Conservation (phyloP, 345 rosid species). For the Pelargonium nanum region DNA sequence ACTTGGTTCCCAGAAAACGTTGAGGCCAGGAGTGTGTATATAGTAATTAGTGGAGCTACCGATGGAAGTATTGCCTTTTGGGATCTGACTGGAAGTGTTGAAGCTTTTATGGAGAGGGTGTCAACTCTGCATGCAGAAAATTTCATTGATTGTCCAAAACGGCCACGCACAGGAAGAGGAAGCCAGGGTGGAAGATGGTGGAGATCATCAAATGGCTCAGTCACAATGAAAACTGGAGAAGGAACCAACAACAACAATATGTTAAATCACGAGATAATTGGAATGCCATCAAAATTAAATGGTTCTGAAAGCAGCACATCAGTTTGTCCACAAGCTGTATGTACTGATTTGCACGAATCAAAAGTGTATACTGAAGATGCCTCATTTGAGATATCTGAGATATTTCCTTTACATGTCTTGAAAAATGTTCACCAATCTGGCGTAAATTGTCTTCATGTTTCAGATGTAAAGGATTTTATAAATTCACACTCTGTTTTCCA, state of each 20-base stretch:
- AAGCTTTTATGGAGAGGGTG: constrained; percentile 53
- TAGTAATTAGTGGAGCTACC: constrained; percentile 76
- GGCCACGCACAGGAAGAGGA: constrained; percentile 91
- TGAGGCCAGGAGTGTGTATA: constrained; percentile 30
- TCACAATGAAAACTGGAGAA: constrained; percentile 13
- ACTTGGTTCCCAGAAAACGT: constrained; percentile 33
- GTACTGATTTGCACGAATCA: constrained; percentile 16
- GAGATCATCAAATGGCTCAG: constrained; percentile 31
- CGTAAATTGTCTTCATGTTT: constrained; percentile 71
- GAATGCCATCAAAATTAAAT: constrained; percentile 11
- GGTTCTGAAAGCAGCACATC: constrained; percentile 10
- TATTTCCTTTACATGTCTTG: constrained; percentile 47
- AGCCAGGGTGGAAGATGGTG: constrained; percentile 92
- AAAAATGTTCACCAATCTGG: constrained; percentile 71
- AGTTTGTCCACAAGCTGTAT: constrained; percentile 16
- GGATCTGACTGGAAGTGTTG: constrained; percentile 61
- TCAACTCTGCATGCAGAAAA: constrained; percentile 43
- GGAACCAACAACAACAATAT: constrained; percentile 1
- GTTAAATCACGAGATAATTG: not conserved
- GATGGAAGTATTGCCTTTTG: constrained; percentile 93
- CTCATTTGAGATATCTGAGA: constrained; percentile 36
- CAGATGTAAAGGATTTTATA: constrained; percentile 25
- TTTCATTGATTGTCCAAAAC: constrained; percentile 49
- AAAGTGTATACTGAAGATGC: constrained; percentile 23
- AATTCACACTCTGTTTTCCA: constrained; percentile 23